phyloP scores from a whole-genome alignment of 306 rosid genomes.

The Lithocarpus polystachyus region DNA sequence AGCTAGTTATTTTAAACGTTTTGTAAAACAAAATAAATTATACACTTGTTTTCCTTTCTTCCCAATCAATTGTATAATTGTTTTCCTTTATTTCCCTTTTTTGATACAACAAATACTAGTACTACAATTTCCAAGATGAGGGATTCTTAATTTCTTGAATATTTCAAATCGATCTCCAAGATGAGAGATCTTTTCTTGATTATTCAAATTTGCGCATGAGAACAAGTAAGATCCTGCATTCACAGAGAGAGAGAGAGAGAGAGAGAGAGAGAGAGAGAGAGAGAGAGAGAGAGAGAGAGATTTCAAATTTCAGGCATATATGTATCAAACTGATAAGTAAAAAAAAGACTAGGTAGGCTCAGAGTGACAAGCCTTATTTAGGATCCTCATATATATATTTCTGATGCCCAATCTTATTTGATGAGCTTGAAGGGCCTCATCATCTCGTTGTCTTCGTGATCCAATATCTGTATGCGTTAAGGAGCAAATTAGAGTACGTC shows the following conservation, averaged over 20 bases:
- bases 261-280: too few relatives aligned
- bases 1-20: too few relatives aligned
- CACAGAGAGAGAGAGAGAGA: too few relatives aligned
- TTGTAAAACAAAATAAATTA: too few relatives aligned
- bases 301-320: neutral
- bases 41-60: too few relatives aligned
- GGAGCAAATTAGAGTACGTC: neutral
- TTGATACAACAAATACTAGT: too few relatives aligned
- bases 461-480: neutral
- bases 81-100: too few relatives aligned
- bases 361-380: neutral
- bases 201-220: neutral
- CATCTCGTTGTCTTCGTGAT: neutral
- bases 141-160: neutral
- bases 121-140: too few relatives aligned
- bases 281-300: neutral
- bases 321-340: neutral
- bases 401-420: neutral
- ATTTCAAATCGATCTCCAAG: neutral
- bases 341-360: neutral
- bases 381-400: neutral
- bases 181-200: neutral
- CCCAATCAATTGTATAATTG: too few relatives aligned
- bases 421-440: neutral
- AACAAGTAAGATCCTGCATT: neutral